Conservation (phyloP, 2,329 filamentous ascomycete genomes). For the Endocalyx cinctus region DNA sequence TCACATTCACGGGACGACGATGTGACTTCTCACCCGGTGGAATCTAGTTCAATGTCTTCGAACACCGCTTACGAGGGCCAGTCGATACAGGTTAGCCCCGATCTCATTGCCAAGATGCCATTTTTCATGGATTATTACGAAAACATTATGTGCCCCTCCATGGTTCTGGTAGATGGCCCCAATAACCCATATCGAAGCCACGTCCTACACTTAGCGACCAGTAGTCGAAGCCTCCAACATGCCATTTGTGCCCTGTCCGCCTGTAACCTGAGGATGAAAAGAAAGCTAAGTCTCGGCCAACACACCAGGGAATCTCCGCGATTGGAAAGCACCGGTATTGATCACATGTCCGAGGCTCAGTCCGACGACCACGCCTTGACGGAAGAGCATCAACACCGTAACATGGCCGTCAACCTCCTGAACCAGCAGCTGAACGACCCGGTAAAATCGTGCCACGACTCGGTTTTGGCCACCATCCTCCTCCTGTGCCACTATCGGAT, state of each 20-base stretch:
- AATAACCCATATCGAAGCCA: slow-evolving; percentile 82
- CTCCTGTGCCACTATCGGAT: slow-evolving; percentile 90
- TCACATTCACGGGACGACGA: slow-evolving; percentile 40
- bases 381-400: slow-evolving; percentile 79
- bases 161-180: slow-evolving; percentile 85
- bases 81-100: slow-evolving; percentile 48
- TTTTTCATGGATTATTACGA: slow-evolving; percentile 93
- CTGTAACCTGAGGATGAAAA: slow-evolving; percentile 85
- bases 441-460: slow-evolving; percentile 72
- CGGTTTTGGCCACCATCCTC: slow-evolving; percentile 80
- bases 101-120: slow-evolving; percentile 72
- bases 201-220: slow-evolving; percentile 70
- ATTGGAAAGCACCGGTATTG: slow-evolving; percentile 41
- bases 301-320: slow-evolving; percentile 47
- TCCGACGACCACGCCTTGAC: slow-evolving; percentile 63
- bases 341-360: slow-evolving; percentile 41
- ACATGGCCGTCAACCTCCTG: slow-evolving; percentile 72
- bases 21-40: slow-evolving; percentile 34
- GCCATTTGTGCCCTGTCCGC: slow-evolving; percentile 85
- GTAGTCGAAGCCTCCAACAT: slow-evolving; percentile 81
- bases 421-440: slow-evolving; percentile 81
- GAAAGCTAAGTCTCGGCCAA: slow-evolving; percentile 59
- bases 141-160: slow-evolving; percentile 84
- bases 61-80: slow-evolving; percentile 41
- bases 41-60: slow-evolving; percentile 44